phyloP scores from a whole-genome alignment of 2,329 filamentous ascomycete species.

The Pseudofabraea citricarpa region DNA sequence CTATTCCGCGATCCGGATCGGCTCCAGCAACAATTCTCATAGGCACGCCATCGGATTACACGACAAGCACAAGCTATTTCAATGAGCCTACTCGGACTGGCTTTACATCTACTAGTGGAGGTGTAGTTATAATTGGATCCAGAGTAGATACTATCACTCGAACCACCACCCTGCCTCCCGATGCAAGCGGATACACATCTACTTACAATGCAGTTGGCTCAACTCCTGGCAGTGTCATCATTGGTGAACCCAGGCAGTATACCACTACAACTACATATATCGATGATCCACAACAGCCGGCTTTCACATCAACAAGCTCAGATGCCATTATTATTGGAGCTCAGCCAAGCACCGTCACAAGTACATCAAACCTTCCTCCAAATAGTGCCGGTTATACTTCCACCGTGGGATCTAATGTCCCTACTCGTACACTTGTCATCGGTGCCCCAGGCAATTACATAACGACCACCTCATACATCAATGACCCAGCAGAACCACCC shows the following conservation, averaged over 20 bases:
- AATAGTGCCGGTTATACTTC: neutral
- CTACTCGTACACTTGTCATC: neutral
- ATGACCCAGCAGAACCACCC: neutral
- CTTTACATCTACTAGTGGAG: neutral
- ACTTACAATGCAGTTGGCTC: neutral
- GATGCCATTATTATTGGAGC: neutral
- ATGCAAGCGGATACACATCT: neutral
- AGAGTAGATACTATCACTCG: neutral
- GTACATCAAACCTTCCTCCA: neutral
- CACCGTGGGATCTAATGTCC: neutral
- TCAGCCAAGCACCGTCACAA: neutral
- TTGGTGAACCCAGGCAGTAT: neutral
- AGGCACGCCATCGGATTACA: neutral
- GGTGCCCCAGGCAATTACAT: neutral
- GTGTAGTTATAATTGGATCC: neutral
- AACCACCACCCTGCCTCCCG: neutral
- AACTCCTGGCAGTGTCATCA: neutral
- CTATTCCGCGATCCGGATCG: neutral
- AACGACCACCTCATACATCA: neutral
- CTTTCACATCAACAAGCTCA: neutral
- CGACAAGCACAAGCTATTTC: neutral
- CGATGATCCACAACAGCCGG: neutral
- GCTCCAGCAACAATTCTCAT: neutral
- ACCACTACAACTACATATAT: neutral
- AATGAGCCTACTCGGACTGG: neutral